These are phyloP conservation scores for Cyclotella atomus DNA, from an alignment of 108 stramenopile genomes.

Conservation along the genomic window DNA sequence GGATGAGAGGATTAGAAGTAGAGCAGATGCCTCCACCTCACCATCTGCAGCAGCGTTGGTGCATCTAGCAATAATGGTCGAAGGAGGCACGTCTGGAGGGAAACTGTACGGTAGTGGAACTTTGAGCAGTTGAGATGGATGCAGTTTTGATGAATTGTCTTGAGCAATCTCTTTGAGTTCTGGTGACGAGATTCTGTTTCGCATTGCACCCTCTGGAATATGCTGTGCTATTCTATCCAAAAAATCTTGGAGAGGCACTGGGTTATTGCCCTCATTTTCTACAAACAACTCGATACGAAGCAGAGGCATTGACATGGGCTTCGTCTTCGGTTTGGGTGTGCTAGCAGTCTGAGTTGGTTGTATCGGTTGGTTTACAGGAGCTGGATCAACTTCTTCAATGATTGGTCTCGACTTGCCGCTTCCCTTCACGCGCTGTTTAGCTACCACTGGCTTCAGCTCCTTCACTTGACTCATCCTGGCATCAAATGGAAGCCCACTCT, in stretches of 20 bases:
- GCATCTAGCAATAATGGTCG: slow-evolving; percentile 25
- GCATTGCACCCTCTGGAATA: not conserved
- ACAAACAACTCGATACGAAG: slow-evolving; percentile 33
- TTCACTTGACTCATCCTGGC: not conserved
- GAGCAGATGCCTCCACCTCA: slow-evolving; percentile 22
- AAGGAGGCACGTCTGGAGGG: not conserved
- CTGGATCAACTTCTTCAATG: slow-evolving; percentile 29
- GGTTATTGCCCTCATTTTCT: not conserved
- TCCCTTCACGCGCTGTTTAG: slow-evolving; percentile 43
- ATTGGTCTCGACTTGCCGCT: slow-evolving; percentile 27
- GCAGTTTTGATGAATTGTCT: not conserved
- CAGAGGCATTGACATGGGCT: not conserved
- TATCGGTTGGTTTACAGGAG: not conserved
- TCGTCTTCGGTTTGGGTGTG: not conserved
- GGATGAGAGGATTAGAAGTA: slow-evolving; percentile 14
- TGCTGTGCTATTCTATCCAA: slow-evolving; percentile 9
- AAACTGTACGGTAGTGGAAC: slow-evolving; percentile 18
- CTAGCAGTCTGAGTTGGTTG: not conserved
- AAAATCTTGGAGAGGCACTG: slow-evolving; percentile 30
- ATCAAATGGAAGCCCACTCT: slow-evolving; percentile 15
- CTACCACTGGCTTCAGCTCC: slow-evolving; percentile 6
- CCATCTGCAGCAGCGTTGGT: not conserved
- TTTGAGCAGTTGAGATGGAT: slow-evolving; percentile 34
- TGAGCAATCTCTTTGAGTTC: slow-evolving; percentile 10
- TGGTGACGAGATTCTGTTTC: slow-evolving; percentile 22